Conservation (phyloP, 495 filamentous ascomycete species). For the Aspergillus egyptiacus region DNA sequence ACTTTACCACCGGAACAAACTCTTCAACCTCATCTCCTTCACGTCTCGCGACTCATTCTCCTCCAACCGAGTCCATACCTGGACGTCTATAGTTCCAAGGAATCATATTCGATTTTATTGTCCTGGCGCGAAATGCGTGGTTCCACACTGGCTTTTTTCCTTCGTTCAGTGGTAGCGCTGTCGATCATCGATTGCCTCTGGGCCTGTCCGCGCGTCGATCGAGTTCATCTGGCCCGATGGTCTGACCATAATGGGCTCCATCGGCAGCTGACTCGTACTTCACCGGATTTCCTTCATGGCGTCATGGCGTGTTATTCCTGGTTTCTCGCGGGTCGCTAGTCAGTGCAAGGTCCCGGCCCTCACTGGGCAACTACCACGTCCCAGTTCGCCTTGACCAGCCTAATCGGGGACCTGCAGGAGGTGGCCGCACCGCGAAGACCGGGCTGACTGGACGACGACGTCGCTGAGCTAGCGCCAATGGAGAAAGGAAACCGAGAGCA, state of each 20-base stretch:
- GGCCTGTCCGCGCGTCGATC: slow-evolving; percentile 1
- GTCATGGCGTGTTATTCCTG: neutral
- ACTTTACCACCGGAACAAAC: too few relatives aligned
- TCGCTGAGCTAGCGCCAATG: too few relatives aligned
- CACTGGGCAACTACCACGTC: slow-evolving; percentile 6
- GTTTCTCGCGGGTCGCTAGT: neutral
- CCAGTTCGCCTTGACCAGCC: neutral
- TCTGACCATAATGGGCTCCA: neutral
- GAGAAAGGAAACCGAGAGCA: neutral
- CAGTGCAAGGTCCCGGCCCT: neutral
- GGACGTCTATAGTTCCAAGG: too few relatives aligned
- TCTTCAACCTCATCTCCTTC: too few relatives aligned
- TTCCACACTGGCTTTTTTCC: slow-evolving; percentile 3
- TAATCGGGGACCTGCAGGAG: slow-evolving; percentile 6
- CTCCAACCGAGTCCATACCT: too few relatives aligned
- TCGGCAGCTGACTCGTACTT: neutral
- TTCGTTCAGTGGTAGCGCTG: slow-evolving; percentile 4
- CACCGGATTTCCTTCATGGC: slow-evolving; percentile 10
- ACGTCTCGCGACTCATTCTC: too few relatives aligned
- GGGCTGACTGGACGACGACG: neutral
- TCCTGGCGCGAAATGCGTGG: too few relatives aligned
- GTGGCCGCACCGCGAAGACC: neutral
- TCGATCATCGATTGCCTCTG: slow-evolving; percentile 6
- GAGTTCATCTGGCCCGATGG: neutral
- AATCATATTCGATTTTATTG: too few relatives aligned